Evolutionary conservation across 2,329 filamentous ascomycete species (phyloP), one percentile per base, ranked within the genome.

Genomic region (Penicillium griseofulvum): DNA sequence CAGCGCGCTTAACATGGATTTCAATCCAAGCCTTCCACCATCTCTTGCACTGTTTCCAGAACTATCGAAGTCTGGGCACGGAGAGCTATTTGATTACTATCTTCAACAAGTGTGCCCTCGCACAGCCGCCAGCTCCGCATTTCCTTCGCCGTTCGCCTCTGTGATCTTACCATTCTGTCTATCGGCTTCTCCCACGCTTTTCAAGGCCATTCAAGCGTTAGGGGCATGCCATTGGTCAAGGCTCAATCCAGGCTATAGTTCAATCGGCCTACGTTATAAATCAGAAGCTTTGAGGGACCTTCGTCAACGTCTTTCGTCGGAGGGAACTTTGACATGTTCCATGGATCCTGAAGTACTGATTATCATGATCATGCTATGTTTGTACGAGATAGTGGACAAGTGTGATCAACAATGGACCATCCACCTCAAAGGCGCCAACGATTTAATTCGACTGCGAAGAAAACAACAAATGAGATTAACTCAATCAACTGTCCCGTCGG

Each of bases 331-430:
- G 52, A 70, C 47, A 47, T 73, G 55, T 56, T 65, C 63, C 1
- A 58, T 54, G 10, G 66, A 72, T 33, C 68, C 71, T 0, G 71
- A 77, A 59, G 67, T 75, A 0, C 59, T 78, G 22, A 67, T 76
- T 9, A 71, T 76, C 39, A 78, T 78, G 74, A 75, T 79, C 69
- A 71, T 78, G 60, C 65, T 78, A n/a, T 78, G 76, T 55, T 66
- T 77, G 4, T 78, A 74, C 52, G 76, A 78, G 51, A 78, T 79
- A 45, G 65, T 75, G 17, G 74, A 76, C 45, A 72, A 77, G 42
- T 76, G 75, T 49, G 75, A 78, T 51, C 57, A 72, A 48, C 70
- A 73, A 53, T 81, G 79, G 79, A 77, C 77, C 0, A 72, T 80
- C 4, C 79, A 81, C 43, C 65, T 80, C 0, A 71, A 74, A 38